A percentile compares a stretch with the other conserved stretches of the same genome.
phyloP scores from a whole-genome alignment of 1,284 basidiomycete species.

The Ganoderma resinaceum region DNA sequence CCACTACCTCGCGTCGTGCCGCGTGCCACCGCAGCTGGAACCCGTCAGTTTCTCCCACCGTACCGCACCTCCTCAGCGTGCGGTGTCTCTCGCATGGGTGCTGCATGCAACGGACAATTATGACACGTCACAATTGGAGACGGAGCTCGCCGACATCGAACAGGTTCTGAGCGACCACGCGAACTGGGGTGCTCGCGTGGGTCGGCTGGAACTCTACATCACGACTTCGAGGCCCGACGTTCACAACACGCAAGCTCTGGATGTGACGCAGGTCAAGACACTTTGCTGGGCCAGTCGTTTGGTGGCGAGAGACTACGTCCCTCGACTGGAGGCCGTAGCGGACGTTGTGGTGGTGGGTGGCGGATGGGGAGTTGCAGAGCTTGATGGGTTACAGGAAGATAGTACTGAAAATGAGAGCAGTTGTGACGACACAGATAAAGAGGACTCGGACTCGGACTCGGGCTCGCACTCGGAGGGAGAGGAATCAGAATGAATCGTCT shows the following conservation, averaged over 20 bases:
- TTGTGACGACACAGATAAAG: too few relatives aligned
- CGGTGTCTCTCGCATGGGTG: not conserved
- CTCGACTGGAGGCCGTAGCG: not conserved
- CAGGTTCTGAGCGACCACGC: not conserved
- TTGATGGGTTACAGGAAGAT: too few relatives aligned
- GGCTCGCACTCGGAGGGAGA: too few relatives aligned
- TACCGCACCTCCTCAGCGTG: not conserved
- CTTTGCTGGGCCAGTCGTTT: not conserved
- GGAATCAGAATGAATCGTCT: too few relatives aligned
- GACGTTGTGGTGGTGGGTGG: not conserved
- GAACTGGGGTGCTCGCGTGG: not conserved
- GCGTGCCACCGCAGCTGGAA: not conserved
- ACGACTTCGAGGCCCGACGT: not conserved
- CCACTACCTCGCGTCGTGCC: not conserved
- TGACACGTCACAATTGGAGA: not conserved
- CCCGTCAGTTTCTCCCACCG: not conserved
- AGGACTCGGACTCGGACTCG: too few relatives aligned
- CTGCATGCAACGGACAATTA: not conserved
- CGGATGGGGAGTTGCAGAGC: not conserved
- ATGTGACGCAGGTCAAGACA: not conserved
- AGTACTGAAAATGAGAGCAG: too few relatives aligned
- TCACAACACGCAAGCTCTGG: not conserved
- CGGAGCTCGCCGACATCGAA: not conserved
- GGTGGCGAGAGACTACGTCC: not conserved
- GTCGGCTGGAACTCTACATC: not conserved